These are phyloP conservation scores for Brasilioporus rufonigricans DNA, from an alignment of 768 basidiomycete species.

Conservation along the genomic window DNA sequence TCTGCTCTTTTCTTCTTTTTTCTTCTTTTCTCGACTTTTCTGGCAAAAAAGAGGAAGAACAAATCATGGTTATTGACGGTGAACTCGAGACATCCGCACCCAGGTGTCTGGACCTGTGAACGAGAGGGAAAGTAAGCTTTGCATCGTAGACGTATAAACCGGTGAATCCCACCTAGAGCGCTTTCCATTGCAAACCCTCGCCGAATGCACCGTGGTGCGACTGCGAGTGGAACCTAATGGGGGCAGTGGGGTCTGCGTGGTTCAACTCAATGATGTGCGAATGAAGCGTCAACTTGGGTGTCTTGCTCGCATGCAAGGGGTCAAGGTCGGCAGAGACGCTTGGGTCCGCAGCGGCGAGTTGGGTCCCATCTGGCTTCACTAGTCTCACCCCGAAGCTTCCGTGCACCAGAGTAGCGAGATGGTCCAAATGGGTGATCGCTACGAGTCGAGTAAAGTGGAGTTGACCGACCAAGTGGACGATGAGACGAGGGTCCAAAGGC, in stretches of 20 bases:
- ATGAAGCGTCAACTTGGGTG: constrained; percentile 13
- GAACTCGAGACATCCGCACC: background rate
- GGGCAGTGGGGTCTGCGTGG: background rate
- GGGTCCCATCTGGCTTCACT: constrained; percentile 12
- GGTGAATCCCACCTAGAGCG: background rate
- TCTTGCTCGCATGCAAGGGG: constrained; percentile 2
- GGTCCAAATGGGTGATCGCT: background rate
- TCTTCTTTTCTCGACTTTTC: background rate
- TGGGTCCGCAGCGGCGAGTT: constrained; percentile 5
- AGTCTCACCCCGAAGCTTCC: constrained; percentile 11
- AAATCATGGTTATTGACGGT: background rate
- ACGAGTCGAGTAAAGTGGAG: background rate
- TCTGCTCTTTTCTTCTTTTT: background rate
- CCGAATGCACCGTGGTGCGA: constrained; percentile 1
- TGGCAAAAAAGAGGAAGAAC: background rate
- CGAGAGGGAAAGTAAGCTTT: background rate
- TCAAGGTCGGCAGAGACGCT: background rate
- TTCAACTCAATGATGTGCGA: constrained; percentile 6
- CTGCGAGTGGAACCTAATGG: background rate
- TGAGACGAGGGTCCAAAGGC: constrained; percentile 11
- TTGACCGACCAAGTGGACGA: constrained; percentile 11
- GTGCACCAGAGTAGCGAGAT: background rate
- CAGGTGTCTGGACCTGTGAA: background rate
- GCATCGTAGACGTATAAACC: background rate
- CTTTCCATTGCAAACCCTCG: background rate